Percentiles rank a stretch among this genome's conserved stretches.
Conservation (phyloP, 169 alveolate genomes). For the Plasmodium coatneyi region DNA sequence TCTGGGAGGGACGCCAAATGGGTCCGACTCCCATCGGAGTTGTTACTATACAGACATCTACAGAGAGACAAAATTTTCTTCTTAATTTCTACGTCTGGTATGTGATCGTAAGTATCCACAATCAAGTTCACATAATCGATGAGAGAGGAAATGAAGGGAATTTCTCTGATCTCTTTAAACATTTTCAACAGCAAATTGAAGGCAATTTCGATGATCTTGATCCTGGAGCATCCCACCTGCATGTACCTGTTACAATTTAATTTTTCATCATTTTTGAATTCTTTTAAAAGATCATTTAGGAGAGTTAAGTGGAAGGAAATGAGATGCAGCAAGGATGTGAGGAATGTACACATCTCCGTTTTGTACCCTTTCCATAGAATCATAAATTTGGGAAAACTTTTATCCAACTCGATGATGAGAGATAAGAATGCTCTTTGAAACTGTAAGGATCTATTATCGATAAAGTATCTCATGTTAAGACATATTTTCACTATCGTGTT, state of each 20-base stretch:
- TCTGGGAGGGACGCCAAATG: neutral
- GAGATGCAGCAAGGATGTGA: conserved; percentile 15
- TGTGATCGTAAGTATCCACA: conserved; percentile 9
- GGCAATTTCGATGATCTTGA: conserved; percentile 48
- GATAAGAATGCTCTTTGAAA: conserved; percentile 57
- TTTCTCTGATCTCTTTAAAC: neutral
- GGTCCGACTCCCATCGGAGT: neutral
- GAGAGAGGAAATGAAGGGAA: neutral
- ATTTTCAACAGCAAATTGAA: conserved; percentile 15
- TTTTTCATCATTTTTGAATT: neutral
- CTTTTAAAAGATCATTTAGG: conserved; percentile 9
- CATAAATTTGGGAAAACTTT: neutral
- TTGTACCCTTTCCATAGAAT: conserved; percentile 41
- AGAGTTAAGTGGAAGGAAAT: conserved; percentile 23
- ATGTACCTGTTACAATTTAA: neutral
- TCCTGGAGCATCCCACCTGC: conserved; percentile 30
- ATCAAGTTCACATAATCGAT: neutral
- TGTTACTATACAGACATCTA: neutral
- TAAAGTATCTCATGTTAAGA: conserved; percentile 19
- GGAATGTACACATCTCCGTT: conserved; percentile 3
- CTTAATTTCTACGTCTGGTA: conserved; percentile 66
- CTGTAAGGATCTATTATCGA: conserved; percentile 5
- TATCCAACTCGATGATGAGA: conserved; percentile 45
- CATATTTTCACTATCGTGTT: conserved; percentile 32
- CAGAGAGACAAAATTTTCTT: conserved; percentile 27